Conservation (phyloP, 768 basidiomycete genomes). For the Phylloporus sp. region DNA sequence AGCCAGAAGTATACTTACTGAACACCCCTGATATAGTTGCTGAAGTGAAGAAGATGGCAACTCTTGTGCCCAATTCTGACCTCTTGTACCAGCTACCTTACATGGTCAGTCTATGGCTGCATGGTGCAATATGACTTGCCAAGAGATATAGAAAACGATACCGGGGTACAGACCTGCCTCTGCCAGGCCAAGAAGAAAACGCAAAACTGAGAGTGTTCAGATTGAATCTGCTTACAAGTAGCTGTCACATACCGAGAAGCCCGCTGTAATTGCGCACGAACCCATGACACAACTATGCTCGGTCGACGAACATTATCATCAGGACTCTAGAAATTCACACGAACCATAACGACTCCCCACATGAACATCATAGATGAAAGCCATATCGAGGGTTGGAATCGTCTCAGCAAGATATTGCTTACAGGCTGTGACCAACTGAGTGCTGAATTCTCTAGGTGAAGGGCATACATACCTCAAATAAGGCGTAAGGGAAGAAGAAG, state of each 20-base stretch:
- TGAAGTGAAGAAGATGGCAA: conserved; percentile 75
- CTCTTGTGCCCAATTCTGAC: conserved; percentile 64
- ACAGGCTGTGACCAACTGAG: conserved; percentile 39
- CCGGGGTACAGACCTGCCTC: conserved; percentile 52
- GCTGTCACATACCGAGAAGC: conserved; percentile 45
- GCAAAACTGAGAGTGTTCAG: conserved; percentile 38
- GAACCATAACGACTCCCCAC: conserved; percentile 41
- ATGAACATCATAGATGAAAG: conserved; percentile 38
- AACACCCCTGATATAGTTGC: conserved; percentile 77
- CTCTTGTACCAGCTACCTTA: conserved; percentile 69
- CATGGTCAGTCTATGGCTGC: not conserved
- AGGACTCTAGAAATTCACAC: conserved; percentile 1
- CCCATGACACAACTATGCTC: conserved; percentile 55
- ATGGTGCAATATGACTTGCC: conserved; percentile 30
- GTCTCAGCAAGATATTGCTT: conserved; percentile 57
- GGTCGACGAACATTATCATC: not conserved
- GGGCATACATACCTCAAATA: conserved; percentile 52
- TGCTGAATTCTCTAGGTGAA: not conserved
- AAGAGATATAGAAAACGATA: conserved; percentile 58
- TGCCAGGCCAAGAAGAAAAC: conserved; percentile 53
- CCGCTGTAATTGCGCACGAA: conserved; percentile 56
- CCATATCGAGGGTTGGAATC: conserved; percentile 65
- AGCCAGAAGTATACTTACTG: conserved; percentile 37
- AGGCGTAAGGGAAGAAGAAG: conserved; percentile 72
- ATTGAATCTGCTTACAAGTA: not conserved